Conservation (phyloP, 2,329 filamentous ascomycete species). For the Penicillium sp. region DNA sequence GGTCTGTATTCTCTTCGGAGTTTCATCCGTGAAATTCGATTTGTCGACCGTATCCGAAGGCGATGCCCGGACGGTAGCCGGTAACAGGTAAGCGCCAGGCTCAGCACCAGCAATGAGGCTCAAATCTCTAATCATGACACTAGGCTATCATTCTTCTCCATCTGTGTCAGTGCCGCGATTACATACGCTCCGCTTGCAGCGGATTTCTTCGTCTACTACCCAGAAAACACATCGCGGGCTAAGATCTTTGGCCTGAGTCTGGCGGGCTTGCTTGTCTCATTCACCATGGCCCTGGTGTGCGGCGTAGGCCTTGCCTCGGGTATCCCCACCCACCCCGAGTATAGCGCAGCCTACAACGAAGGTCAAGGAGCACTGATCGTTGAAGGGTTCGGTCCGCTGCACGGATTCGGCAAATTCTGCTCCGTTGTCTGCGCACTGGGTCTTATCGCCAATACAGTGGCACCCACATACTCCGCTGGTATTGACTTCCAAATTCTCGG, state of each 20-base stretch:
- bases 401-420: constrained; percentile 67
- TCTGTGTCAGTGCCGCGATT: constrained; percentile 65
- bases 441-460: constrained; percentile 65
- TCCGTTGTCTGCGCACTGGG: constrained; percentile 65
- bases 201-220: constrained; percentile 70
- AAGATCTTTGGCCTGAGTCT: constrained; percentile 61
- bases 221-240: constrained; percentile 52
- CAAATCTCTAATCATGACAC: background rate
- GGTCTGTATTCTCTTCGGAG: constrained; percentile 62
- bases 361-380: constrained; percentile 67
- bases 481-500: constrained; percentile 70
- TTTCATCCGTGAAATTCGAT: constrained; percentile 63
- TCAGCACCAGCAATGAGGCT: background rate
- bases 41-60: constrained; percentile 52
- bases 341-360: constrained; percentile 57
- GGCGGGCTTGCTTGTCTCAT: constrained; percentile 57
- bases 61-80: constrained; percentile 54
- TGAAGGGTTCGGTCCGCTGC: constrained; percentile 60
- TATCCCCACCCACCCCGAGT: constrained; percentile 53
- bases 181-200: constrained; percentile 65
- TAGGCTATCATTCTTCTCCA: constrained; percentile 67
- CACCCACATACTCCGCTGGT: constrained; percentile 64
- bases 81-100: constrained; percentile 37
- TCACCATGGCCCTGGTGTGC: constrained; percentile 61
- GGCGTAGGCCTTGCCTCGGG: constrained; percentile 66